phyloP scores from a whole-genome alignment of 345 rosid species.

The Jatropha curcas region DNA sequence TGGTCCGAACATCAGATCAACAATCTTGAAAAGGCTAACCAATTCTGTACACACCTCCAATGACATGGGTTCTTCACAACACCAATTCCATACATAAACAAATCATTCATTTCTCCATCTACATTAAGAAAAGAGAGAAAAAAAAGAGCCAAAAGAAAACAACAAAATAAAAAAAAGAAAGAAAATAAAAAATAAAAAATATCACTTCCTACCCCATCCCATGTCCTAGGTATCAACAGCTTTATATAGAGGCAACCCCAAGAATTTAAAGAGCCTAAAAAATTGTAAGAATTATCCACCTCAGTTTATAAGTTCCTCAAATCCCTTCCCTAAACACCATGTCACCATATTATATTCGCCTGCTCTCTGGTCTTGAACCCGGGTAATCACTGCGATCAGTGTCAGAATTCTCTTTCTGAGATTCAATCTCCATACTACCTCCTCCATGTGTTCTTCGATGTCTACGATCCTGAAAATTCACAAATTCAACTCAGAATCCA shows the following conservation, averaged over 20 bases:
- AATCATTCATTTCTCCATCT: conserved; percentile 36
- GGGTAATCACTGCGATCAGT: conserved; percentile 62
- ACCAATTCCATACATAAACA: conserved; percentile 37
- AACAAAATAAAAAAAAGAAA: neutral
- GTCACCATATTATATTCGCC: conserved; percentile 23
- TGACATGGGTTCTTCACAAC: conserved; percentile 19
- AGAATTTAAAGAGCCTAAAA: conserved; percentile 16
- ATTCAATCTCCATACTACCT: conserved; percentile 67
- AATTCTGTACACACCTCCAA: conserved; percentile 33
- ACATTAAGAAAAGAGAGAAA: conserved; percentile 6
- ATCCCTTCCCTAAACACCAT: neutral
- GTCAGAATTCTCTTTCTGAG: conserved; percentile 71
- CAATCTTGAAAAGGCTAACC: conserved; percentile 19
- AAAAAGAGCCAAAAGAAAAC: neutral
- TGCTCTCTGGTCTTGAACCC: conserved; percentile 67
- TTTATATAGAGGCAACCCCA: conserved; percentile 22
- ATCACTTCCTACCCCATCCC: conserved; percentile 17
- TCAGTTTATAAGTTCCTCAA: neutral
- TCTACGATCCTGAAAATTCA: conserved; percentile 68
- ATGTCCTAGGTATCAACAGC: conserved; percentile 44
- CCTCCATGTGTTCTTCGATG: conserved; percentile 62
- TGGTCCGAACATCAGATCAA: conserved; percentile 15
- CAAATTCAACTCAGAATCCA: neutral
- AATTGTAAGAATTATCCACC: conserved; percentile 14
- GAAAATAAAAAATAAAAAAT: conserved; percentile 2